These are phyloP conservation scores for Fusarium sp. DNA, from an alignment of 2,329 filamentous ascomycete genomes.

Conservation along the genomic window DNA sequence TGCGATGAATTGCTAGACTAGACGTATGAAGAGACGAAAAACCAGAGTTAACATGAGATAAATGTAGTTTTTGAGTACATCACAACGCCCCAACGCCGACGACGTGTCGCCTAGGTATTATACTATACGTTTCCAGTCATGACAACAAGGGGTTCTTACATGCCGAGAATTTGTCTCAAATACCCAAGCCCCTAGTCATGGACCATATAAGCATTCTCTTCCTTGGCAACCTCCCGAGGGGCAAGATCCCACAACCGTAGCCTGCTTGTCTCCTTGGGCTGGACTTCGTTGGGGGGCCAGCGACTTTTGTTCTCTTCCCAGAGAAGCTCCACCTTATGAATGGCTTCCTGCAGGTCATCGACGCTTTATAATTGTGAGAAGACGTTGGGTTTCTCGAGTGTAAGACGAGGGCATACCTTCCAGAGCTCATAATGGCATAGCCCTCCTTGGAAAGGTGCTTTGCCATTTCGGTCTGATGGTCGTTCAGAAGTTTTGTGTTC, in stretches of 20 bases:
- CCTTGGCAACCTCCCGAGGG: conserved; percentile 52
- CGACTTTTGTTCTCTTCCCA: conserved; percentile 55
- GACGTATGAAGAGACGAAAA: conserved; percentile 18
- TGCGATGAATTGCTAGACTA: conserved; percentile 22
- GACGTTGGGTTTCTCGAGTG: not conserved
- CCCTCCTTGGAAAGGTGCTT: conserved; percentile 80
- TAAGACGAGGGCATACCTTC: conserved; percentile 67
- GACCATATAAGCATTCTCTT: conserved; percentile 57
- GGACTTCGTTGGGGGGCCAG: conserved; percentile 53
- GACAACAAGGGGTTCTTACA: not conserved
- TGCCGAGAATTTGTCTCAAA: conserved; percentile 16
- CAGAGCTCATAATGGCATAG: conserved; percentile 81
- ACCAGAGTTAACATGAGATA: conserved; percentile 20
- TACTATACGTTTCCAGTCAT: not conserved
- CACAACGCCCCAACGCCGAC: conserved; percentile 33
- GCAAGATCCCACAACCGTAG: conserved; percentile 56
- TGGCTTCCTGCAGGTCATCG: conserved; percentile 54
- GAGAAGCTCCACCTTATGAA: conserved; percentile 56
- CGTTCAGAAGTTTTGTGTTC: conserved; percentile 85
- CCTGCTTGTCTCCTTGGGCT: conserved; percentile 28
- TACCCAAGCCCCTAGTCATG: conserved; percentile 55
- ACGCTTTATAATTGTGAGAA: conserved; percentile 38
- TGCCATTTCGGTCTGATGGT: conserved; percentile 93
- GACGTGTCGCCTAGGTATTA: conserved; percentile 17
- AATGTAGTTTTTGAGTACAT: conserved; percentile 29